These are phyloP conservation scores for Hypomontagnella monticulosa DNA, from an alignment of 495 filamentous ascomycete species.

Conservation along the genomic window DNA sequence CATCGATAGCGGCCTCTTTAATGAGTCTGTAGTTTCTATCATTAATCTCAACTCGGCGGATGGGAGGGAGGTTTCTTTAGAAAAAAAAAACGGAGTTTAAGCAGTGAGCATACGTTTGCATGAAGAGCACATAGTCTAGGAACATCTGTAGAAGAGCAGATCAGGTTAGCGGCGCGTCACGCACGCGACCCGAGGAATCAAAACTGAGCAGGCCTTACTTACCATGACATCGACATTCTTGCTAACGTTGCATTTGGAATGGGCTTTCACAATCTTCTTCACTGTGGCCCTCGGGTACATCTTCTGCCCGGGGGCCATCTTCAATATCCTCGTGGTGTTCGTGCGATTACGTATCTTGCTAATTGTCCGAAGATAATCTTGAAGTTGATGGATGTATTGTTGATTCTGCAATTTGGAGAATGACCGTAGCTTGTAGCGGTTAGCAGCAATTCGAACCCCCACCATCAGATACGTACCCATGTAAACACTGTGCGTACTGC, in stretches of 20 bases:
- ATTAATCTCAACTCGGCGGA: conserved; percentile 13
- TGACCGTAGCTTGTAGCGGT: no score
- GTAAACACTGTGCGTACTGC: no score
- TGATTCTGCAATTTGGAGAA: no score
- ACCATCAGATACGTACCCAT: no score
- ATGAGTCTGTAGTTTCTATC: conserved; percentile 67
- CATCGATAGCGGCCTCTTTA: conserved; percentile 81
- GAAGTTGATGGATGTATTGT: no score
- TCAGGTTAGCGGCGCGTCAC: conserved; percentile 27
- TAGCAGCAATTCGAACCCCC: no score
- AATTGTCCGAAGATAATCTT: no score
- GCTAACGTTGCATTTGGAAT: conserved; percentile 79
- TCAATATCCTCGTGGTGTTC: conserved; percentile 3
- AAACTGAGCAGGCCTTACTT: conserved; percentile 42
- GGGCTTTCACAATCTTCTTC: conserved; percentile 89
- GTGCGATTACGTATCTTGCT: no score
- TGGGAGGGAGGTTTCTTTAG: no score
- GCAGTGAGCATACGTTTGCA: conserved; percentile 76
- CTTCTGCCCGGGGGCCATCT: conserved; percentile 69
- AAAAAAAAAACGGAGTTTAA: background rate
- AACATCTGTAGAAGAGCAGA: conserved; percentile 68
- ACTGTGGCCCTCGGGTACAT: conserved; percentile 86
- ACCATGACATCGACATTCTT: conserved; percentile 91
- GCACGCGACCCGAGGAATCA: conserved; percentile 11
- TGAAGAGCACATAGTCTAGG: conserved; percentile 88